A percentile compares a stretch with the other conserved stretches of the same genome.
Evolutionary conservation across 2,329 filamentous ascomycete genomes (phyloP).

Genomic region (Fusarium pseudonygamai): DNA sequence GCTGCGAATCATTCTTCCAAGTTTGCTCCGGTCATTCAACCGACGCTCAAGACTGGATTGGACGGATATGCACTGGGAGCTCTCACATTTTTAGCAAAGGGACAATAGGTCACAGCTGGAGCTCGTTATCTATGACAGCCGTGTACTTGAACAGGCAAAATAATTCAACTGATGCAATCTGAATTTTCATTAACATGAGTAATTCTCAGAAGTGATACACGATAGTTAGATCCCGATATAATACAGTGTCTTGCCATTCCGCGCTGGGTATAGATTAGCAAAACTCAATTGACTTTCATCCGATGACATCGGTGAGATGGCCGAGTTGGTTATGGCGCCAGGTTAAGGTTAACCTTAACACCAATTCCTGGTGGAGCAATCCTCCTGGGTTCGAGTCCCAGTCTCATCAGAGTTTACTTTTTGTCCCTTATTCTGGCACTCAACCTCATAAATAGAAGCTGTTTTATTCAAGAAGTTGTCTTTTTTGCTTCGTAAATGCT

Average conservation of each 20-base stretch:
- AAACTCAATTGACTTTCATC: rapidly evolving
- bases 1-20: constrained; percentile 40
- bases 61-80: constrained; percentile 7
- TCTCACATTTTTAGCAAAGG: not conserved
- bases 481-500: rapidly evolving
- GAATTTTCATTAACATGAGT: rapidly evolving
- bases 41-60: constrained; percentile 35
- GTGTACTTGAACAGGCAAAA: not conserved
- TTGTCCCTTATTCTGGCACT: not conserved
- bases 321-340: constrained; percentile 51
- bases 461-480: not conserved
- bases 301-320: constrained; percentile 44
- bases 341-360: constrained; percentile 48
- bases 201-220: not conserved
- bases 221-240: rapidly evolving
- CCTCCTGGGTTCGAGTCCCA: constrained; percentile 50
- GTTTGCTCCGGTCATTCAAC: constrained; percentile 40
- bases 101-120: not conserved
- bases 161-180: rapidly evolving
- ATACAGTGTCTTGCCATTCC: rapidly evolving
- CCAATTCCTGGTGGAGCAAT: constrained; percentile 47
- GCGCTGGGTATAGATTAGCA: rapidly evolving
- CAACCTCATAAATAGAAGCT: not conserved
- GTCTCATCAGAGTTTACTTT: constrained; percentile 42
- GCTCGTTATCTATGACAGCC: rapidly evolving